Evolutionary conservation across 2,329 filamentous ascomycete species (phyloP), one percentile per base, ranked within the genome.

Genomic region (Claviceps sorghi): DNA sequence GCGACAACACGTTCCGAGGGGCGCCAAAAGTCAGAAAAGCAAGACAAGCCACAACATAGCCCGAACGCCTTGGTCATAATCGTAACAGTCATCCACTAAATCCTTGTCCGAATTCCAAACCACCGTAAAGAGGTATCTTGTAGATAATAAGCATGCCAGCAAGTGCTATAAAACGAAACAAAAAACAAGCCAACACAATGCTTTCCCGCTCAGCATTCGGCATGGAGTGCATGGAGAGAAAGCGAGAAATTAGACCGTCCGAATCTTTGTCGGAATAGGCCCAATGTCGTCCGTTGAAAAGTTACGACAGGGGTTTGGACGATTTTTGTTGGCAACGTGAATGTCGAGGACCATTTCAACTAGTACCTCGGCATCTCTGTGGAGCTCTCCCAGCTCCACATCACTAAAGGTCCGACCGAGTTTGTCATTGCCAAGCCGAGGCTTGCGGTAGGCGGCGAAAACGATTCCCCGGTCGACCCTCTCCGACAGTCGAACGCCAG

Each of bases 401-500:
- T 65, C 60, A 22, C 54, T 59, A 34, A 65, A 65, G 52, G 62
- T 64, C 47, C 67, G 67, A 13, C 63, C 64, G 13, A 66, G 60
- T 42, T 65, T 64, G 32, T 60, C 61, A 17, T 66, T 66, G 26
- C 69, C 69, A 8, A 60, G 61, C 43, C 67, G 65, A 17, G 74
- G 72, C 55, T 73, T 73, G 22, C 75, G 69, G 57, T 79, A 79
- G 0, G 75, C 77, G 1, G 76, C 76, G 52, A 80, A 80, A 5
- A 79, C 72, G 53, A 80, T 74, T 46, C 76, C 77, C 34, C 74
- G 69, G 57, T 78, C 72, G 50, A 69, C 67, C 53, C 55, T 58
- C 58, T 54, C 57, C 51, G 54, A 61, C 38, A 54, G 51, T 36
- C 51, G 59, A 36, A 53, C 57, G 51, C 56, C 58, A 10, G 61